Evolutionary conservation across 2,329 filamentous ascomycete species (phyloP), one percentile per base, ranked within the genome.

Genomic region (Ilyonectria robusta): DNA sequence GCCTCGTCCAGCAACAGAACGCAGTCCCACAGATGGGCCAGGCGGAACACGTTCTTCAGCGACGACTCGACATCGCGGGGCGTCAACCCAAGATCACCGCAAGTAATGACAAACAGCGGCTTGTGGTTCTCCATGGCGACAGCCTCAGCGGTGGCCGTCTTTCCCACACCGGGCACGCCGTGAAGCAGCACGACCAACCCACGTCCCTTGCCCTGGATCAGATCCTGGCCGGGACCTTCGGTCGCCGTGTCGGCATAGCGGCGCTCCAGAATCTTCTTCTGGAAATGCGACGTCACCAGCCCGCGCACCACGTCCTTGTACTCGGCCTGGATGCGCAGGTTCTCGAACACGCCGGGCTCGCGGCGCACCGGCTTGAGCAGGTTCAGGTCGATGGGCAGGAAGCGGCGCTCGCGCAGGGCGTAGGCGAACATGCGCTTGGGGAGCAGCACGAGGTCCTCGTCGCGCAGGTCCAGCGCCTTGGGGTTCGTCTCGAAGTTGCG

Each of bases 41-140:
- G 77, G 1, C 79, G 78, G 75, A 85, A 85, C 7, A 85, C 80
- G 3, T 84, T 79, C 69, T 78, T 80, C 1, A 86, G 76, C 1
- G 75, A 78, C 0, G 66, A 66, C 72, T 86, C 84, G 2, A 86
- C 81, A 1, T 82, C 79, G 3, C 77, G 69, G 0, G 84, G 80
- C 0, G 79, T 81, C n/a, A 82, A 72, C 15, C 83, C 82, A 0
- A 85, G 79, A 62, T 86, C 84, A 51, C 85, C 85, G 11, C 84
- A 86, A 0, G 85, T 87, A 59, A 88, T 84, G 8, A 81, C 78
- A 50, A 85, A 85, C 2, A 86, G 74, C 0, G 84, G 85, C 73
- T 83, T 83, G 46, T 75, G 70, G 68, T 81, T 80, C 59, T 79
- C 78, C 76, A 80, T 79, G 1, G 82, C 82, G 1, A 83, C 78